Conservation (phyloP, 352 stramenopile genomes). For the Globisporangium splendens region DNA sequence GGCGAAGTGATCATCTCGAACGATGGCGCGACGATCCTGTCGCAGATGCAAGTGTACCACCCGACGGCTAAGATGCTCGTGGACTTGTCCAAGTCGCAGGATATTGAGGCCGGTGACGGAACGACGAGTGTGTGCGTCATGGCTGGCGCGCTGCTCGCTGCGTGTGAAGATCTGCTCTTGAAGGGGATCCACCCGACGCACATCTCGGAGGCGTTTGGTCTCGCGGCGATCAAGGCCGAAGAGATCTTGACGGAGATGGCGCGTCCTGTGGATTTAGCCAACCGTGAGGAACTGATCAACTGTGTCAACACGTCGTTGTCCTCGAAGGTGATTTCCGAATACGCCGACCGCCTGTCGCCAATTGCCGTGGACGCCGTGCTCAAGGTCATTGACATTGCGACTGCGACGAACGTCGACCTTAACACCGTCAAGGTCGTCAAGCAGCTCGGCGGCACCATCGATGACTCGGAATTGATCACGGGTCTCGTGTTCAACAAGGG, state of each 20-base stretch:
- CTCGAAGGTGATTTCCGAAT: constrained; percentile 97
- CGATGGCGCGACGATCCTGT: constrained; percentile 99
- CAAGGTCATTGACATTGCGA: constrained; percentile 92
- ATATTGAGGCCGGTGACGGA: constrained; percentile 98
- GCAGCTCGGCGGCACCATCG: constrained; percentile 98
- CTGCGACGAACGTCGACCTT: constrained; percentile 96
- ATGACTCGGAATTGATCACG: constrained; percentile 98
- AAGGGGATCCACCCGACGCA: constrained; percentile 98
- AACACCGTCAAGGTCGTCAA: constrained; percentile 98
- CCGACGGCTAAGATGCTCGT: constrained; percentile 99
- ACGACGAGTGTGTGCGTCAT: constrained; percentile 99
- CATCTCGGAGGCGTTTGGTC: constrained; percentile 96
- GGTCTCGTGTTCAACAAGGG: constrained; percentile 98
- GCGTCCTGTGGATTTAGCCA: constrained; percentile 90
- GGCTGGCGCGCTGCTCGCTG: constrained; percentile 96
- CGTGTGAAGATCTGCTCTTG: constrained; percentile 87
- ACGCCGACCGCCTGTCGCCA: constrained; percentile 96
- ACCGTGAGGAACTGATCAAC: constrained; percentile 95
- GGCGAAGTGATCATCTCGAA: constrained; percentile 99
- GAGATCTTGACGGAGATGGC: constrained; percentile 90
- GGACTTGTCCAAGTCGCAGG: constrained; percentile 98
- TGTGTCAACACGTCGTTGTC: constrained; percentile 98
- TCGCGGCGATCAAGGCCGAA: constrained; percentile 86
- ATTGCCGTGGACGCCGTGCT: constrained; percentile 99
- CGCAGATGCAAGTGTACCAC: constrained; percentile 98